phyloP scores from a whole-genome alignment of 2,329 filamentous ascomycete species.

The Bipolaris cookei region DNA sequence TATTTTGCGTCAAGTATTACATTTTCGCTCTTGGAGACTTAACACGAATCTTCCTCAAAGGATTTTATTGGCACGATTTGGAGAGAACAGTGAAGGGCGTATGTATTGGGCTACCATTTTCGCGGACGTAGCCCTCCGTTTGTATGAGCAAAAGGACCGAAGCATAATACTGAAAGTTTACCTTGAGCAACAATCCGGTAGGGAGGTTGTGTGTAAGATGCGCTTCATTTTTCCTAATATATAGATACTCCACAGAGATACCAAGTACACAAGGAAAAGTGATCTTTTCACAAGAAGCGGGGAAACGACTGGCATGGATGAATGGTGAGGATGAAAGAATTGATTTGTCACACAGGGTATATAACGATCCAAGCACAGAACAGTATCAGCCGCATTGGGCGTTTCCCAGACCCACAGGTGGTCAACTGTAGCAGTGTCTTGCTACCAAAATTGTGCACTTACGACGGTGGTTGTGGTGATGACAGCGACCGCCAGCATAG shows the following conservation, averaged over 20 bases:
- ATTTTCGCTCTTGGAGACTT: neutral
- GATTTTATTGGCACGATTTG: neutral
- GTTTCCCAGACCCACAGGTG: neutral
- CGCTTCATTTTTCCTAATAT: neutral
- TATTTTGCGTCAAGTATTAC: neutral
- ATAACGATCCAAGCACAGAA: conserved; percentile 10
- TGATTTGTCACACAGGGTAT: conserved; percentile 14
- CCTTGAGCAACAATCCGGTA: neutral
- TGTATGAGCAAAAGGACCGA: neutral
- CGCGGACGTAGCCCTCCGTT: conserved; percentile 1
- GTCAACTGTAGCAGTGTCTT: neutral
- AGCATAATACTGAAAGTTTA: neutral
- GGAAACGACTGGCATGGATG: neutral
- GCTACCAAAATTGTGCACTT: conserved; percentile 1
- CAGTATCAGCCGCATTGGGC: conserved; percentile 2
- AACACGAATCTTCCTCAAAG: neutral
- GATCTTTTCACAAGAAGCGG: neutral
- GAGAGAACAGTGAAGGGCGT: neutral
- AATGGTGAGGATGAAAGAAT: neutral
- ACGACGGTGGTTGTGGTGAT: conserved; percentile 1
- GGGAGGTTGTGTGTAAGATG: neutral
- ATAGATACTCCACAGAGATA: neutral
- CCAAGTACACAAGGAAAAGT: neutral
- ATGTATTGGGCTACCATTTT: neutral
- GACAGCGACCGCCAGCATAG: conserved; percentile 18